A percentile compares a stretch with the other conserved stretches of the same genome.
Evolutionary conservation across 768 basidiomycete genomes (phyloP).

Genomic region (Tulasnella sp.): DNA sequence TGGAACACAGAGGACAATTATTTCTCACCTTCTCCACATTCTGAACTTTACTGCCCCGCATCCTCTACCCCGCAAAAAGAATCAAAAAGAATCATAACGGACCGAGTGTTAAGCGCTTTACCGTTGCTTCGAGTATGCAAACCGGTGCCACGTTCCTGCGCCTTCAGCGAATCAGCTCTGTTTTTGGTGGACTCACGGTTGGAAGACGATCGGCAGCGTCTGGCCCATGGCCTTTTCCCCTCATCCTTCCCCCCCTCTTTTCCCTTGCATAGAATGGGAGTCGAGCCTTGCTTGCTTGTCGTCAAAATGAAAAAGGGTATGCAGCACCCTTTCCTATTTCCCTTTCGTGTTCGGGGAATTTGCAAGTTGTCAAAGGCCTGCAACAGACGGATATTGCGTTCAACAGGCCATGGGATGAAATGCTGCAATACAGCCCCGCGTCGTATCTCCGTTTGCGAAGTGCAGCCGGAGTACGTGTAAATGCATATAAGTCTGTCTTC

Average conservation of each 20-base stretch:
- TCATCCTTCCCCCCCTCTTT: not conserved
- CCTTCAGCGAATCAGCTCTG: not conserved
- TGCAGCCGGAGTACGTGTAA: not conserved
- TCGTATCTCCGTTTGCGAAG: not conserved
- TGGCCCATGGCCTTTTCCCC: not conserved
- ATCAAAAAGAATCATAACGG: not conserved
- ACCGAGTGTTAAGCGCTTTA: not conserved
- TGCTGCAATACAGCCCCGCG: not conserved
- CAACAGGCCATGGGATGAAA: not conserved
- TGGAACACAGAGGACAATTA: not conserved
- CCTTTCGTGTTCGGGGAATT: no score
- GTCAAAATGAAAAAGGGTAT: not conserved
- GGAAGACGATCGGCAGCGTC: not conserved
- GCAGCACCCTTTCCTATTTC: not conserved
- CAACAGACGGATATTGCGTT: not conserved
- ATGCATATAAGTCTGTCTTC: no score
- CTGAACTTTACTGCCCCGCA: slow-evolving; percentile 1
- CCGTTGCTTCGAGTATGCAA: not conserved
- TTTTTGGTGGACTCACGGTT: not conserved
- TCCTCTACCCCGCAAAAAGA: not conserved
- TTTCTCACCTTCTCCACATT: slow-evolving; percentile 1
- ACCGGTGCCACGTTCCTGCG: not conserved
- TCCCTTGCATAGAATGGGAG: not conserved
- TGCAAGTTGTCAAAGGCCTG: no score
- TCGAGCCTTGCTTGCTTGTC: slow-evolving; percentile 1